Conservation (phyloP, 2,329 filamentous ascomycete species). For the Cladosporium austrohemisphaericum region DNA sequence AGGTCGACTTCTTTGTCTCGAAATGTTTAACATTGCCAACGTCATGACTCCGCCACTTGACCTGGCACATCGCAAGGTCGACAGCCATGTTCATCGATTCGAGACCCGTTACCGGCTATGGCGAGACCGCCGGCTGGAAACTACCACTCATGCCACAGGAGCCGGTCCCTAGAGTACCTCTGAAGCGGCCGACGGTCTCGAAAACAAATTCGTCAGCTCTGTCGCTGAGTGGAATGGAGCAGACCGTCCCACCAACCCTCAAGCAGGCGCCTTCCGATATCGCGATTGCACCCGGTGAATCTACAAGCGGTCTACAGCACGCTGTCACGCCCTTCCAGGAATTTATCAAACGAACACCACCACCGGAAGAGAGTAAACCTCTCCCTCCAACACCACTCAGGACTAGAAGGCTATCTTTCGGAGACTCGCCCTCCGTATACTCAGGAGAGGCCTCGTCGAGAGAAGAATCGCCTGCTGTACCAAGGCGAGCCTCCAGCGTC, state of each 20-base stretch:
- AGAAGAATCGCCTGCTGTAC: slow-evolving; percentile 6
- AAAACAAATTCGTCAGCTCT: not conserved
- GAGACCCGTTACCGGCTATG: slow-evolving; percentile 24
- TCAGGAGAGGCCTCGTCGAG: not conserved
- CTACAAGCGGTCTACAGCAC: slow-evolving; percentile 25
- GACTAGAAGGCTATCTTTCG: slow-evolving; percentile 1
- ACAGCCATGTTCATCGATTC: slow-evolving; percentile 26
- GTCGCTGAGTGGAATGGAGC: slow-evolving; percentile 11
- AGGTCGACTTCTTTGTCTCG: slow-evolving; percentile 10
- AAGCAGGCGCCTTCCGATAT: slow-evolving; percentile 20
- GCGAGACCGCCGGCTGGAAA: slow-evolving; percentile 22
- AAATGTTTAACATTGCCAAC: not conserved
- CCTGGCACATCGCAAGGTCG: not conserved
- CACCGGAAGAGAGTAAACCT: slow-evolving; percentile 28
- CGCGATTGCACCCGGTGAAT: slow-evolving; percentile 14
- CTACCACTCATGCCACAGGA: slow-evolving; percentile 13
- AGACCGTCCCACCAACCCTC: slow-evolving; percentile 11
- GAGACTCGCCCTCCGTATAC: not conserved
- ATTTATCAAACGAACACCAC: slow-evolving; percentile 30
- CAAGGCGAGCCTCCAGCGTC: slow-evolving; percentile 31
- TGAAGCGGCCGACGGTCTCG: not conserved
- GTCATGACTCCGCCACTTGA: not conserved
- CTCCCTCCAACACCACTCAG: slow-evolving; percentile 29
- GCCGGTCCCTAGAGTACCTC: not conserved
- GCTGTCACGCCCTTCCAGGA: slow-evolving; percentile 30